Conservation (phyloP, 2,329 filamentous ascomycete species). For the Ambrosiella cleistominuta region DNA sequence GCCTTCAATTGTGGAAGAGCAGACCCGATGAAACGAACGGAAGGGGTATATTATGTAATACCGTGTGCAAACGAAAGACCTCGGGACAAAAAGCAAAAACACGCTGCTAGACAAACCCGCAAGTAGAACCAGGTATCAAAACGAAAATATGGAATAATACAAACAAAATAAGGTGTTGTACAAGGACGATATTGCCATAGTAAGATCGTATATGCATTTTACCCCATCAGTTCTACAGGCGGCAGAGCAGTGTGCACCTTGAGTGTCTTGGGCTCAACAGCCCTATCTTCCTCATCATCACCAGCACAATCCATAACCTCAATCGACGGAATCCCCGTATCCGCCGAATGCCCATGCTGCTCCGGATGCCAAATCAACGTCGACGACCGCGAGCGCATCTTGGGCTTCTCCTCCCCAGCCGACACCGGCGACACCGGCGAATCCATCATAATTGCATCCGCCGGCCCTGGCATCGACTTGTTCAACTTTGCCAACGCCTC, state of each 20-base stretch:
- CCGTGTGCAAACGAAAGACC: background rate
- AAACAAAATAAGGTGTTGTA: constrained; percentile 1
- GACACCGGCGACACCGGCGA: constrained; percentile 25
- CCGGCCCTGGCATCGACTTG: constrained; percentile 21
- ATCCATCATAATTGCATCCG: constrained; percentile 15
- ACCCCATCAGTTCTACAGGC: constrained; percentile 46
- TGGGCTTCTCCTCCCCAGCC: constrained; percentile 15
- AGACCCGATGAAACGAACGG: constrained; percentile 1
- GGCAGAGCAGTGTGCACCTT: constrained; percentile 41
- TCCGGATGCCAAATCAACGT: constrained; percentile 48
- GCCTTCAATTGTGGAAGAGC: background rate
- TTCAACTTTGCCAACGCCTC: constrained; percentile 46
- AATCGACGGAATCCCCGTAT: constrained; percentile 38
- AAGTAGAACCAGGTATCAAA: background rate
- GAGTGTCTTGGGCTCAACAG: constrained; percentile 20
- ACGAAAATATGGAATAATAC: background rate
- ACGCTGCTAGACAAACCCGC: background rate
- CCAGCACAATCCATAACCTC: constrained; percentile 51
- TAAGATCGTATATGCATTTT: constrained; percentile 15
- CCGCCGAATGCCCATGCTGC: constrained; percentile 35
- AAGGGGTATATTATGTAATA: background rate
- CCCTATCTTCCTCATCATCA: constrained; percentile 26
- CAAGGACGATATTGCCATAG: background rate
- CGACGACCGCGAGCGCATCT: constrained; percentile 39
- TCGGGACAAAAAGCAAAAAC: background rate